A percentile compares a stretch with the other conserved stretches of the same genome.
These are phyloP conservation scores for Nothopassalora personata DNA, from an alignment of 2,329 filamentous ascomycete genomes.

Conservation along the genomic window DNA sequence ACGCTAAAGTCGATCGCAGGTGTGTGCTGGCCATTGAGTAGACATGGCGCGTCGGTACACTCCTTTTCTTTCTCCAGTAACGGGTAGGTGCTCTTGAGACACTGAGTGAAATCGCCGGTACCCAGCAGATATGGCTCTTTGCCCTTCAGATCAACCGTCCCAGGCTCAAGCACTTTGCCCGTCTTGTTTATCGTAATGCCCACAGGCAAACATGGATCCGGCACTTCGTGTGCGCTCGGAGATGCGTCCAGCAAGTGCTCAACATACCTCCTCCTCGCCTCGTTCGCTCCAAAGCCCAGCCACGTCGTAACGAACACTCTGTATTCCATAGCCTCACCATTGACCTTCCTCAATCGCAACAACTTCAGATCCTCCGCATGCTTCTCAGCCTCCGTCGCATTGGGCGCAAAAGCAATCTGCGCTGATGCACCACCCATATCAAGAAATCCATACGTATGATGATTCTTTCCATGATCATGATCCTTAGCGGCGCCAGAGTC, in stretches of 20 bases:
- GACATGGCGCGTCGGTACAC: slow-evolving; percentile 76
- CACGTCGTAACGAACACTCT: slow-evolving; percentile 92
- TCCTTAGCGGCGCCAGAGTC: slow-evolving; percentile 59
- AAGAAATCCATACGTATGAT: slow-evolving; percentile 93
- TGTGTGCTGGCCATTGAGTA: slow-evolving; percentile 86
- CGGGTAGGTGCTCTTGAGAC: slow-evolving; percentile 74
- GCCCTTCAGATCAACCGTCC: slow-evolving; percentile 37
- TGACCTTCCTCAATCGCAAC: slow-evolving; percentile 74
- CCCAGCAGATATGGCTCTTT: slow-evolving; percentile 61
- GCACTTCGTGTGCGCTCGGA: slow-evolving; percentile 64
- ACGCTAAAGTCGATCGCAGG: slow-evolving; percentile 95
- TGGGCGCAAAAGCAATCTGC: slow-evolving; percentile 96
- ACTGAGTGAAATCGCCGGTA: slow-evolving; percentile 82
- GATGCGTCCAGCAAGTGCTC: slow-evolving; percentile 65
- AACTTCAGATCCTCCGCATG: slow-evolving; percentile 87
- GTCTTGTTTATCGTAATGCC: slow-evolving; percentile 68
- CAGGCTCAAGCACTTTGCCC: slow-evolving; percentile 55
- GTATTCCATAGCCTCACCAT: slow-evolving; percentile 73
- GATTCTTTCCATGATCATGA: slow-evolving; percentile 76
- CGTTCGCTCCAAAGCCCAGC: slow-evolving; percentile 95
- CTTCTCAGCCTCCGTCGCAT: slow-evolving; percentile 80
- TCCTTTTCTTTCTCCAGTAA: slow-evolving; percentile 83
- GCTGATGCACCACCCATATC: slow-evolving; percentile 98
- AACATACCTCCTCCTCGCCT: slow-evolving; percentile 83
- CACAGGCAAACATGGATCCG: slow-evolving; percentile 83